Evolutionary conservation across 176 grass and related monocot genomes (phyloP), one percentile per base, ranked within the genome.

Genomic region (Phoenix dactylifera): DNA sequence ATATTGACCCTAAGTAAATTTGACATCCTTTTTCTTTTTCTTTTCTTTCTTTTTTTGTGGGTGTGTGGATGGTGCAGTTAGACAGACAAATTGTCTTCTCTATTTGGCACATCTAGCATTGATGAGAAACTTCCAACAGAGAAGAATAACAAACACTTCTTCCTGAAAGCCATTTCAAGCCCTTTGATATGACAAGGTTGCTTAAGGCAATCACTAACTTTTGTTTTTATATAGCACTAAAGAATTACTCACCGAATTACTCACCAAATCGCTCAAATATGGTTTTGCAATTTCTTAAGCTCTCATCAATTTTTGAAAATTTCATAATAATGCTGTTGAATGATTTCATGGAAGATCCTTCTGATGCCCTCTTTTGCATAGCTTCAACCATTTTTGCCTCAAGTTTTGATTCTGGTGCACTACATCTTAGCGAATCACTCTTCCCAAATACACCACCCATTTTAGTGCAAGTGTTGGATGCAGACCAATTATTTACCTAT

Each of bases 201-300:
- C 5, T 32, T 32, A 6, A 32, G 30, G 30, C 7, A 32, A 32
- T 32, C 30, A 32, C 30, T 32, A 32, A 32, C 29, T 32, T 7
- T 0, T 7, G 30, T 32, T 7, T 7, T 32, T 32, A 26, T 6
- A 1, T 7, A 32, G 30, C 30, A 32, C 7, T 32, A 32, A 32
- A 28, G 20, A 20, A 51, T 22, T 35, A 62, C 87, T 84, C 64
- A 91, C 92, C 92, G 5, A 28, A 51, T 22, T 35, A 62, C 87
- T 84, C 64, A 97, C 92, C 92, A 69, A 97, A 97, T 61, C 85
- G 87, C 59, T 91, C 58, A 19, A 97, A 91, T 56, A 82, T 85
- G 24, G 78, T 66, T 79, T 97, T 97, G 92, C 87, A 91, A 10
- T 91, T 91, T 54, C 87, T 80, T 16, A 97, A 79, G 23, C 81